Percentiles rank a stretch among this genome's conserved stretches.
These are phyloP conservation scores for Nicotiana tomentosiformis DNA, from an alignment of 257 asterid genomes.

Conservation along the genomic window DNA sequence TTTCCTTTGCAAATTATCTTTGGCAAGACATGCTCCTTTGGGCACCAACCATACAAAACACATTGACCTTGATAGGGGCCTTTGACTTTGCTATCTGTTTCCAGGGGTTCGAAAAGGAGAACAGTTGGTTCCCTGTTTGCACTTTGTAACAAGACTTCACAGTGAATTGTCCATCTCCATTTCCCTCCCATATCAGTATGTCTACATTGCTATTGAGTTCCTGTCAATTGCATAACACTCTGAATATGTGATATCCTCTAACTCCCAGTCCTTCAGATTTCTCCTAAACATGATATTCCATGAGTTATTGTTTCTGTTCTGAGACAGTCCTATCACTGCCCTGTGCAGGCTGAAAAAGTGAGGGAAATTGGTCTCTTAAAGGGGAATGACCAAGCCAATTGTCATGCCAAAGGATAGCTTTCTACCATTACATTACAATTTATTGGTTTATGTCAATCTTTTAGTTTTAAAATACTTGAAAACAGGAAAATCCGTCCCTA, in stretches of 20 bases:
- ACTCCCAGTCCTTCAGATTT: background rate
- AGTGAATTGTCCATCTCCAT: background rate
- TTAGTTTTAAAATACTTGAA: background rate
- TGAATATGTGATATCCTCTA: background rate
- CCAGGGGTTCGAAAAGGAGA: too few species aligned
- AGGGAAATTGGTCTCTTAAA: too few species aligned
- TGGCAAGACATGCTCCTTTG: background rate
- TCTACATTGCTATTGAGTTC: background rate
- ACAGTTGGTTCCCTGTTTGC: background rate
- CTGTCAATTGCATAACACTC: background rate
- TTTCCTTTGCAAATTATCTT: background rate
- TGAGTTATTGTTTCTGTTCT: too few species aligned
- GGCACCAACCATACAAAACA: background rate
- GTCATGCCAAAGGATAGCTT: too few species aligned
- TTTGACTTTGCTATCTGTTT: too few species aligned
- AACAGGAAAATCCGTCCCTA: background rate
- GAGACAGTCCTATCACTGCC: too few species aligned
- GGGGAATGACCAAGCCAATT: too few species aligned
- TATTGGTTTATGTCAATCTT: background rate
- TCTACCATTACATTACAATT: too few species aligned
- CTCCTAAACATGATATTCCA: background rate
- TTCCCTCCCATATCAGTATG: background rate
- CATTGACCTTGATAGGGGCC: background rate
- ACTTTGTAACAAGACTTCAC: background rate
- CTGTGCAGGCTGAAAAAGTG: too few species aligned